Evolutionary conservation across 495 filamentous ascomycete species (phyloP), one percentile per base, ranked within the genome.

Genomic region (Xylaria sp.): DNA sequence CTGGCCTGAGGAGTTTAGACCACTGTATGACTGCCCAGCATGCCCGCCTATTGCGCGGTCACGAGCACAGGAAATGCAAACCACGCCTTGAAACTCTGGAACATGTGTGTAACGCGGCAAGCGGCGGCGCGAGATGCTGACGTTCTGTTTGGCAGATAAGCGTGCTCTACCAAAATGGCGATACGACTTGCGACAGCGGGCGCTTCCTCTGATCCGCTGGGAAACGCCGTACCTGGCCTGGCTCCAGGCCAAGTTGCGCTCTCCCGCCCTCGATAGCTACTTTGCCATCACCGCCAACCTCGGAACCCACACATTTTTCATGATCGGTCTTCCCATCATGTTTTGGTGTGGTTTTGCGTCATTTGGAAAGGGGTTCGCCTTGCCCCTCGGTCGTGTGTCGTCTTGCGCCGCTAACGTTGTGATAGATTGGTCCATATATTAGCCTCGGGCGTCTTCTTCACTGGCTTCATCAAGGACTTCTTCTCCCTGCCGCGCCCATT

Each of bases 221-320:
- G 96, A 99, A 83, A 99, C 96, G 1, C 95, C 94, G 2, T 95
- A 97, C 80, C 89, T 99, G 2, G 96, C 96, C 31, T 89, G 85
- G 81, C 80, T 95, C 73, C 96, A 99, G 86, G 87, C 90, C 74
- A 89, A 86, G 77, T 81, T 92, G 72, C 90, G 93, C 75, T 91
- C 92, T 15, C 93, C 93, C 2, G 83, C 91, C 5, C 89, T 98
- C 68, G 96, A 99, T 80, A 92, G 93, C 33, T 99, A 97, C 81
- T 99, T 99, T 77, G 95, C 95, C 17, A 91, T 96, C 72, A 97
- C 95, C 1, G 96, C 96, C 73, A 99, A 98, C 81, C 90, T 98
- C 50, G 96, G 96, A 40, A 99, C 96, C 5, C 96, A 99, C 82
- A 99, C 96, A 1, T 98, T 97, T 84, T 99, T 97, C 84, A 99